Conservation (phyloP, 345 rosid species). For the Eucalyptus decipiens region DNA sequence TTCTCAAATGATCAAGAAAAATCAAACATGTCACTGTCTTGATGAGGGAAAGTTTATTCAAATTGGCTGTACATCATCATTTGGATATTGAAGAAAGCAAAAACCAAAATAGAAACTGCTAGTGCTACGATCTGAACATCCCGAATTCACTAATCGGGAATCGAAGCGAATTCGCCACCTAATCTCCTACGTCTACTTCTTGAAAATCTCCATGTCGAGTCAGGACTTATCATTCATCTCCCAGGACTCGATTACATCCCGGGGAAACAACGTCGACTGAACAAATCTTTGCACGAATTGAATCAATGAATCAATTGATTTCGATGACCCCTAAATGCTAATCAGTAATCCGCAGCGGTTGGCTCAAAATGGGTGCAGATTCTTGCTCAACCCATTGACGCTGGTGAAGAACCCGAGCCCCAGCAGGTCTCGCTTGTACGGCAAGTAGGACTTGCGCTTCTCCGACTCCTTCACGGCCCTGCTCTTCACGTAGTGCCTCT, state of each 20-base stretch:
- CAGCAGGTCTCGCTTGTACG: slow-evolving; percentile 42
- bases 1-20: neutral
- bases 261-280: neutral
- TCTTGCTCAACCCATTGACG: slow-evolving; percentile 47
- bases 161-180: neutral
- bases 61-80: neutral
- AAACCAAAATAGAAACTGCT: neutral
- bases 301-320: neutral
- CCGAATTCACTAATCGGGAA: neutral
- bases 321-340: neutral
- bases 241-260: neutral
- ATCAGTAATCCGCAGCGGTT: neutral
- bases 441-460: slow-evolving; percentile 54
- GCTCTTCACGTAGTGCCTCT: slow-evolving; percentile 35
- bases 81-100: neutral
- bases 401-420: slow-evolving; percentile 72
- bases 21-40: neutral
- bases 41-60: neutral
- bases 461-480: slow-evolving; percentile 32
- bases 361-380: slow-evolving; percentile 52
- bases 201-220: neutral
- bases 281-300: neutral
- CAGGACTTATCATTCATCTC: neutral
- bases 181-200: neutral
- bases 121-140: neutral